These are phyloP conservation scores for Cladochytrium replicatum DNA, from an alignment of 192 early-diverging fungal species.

Conservation along the genomic window DNA sequence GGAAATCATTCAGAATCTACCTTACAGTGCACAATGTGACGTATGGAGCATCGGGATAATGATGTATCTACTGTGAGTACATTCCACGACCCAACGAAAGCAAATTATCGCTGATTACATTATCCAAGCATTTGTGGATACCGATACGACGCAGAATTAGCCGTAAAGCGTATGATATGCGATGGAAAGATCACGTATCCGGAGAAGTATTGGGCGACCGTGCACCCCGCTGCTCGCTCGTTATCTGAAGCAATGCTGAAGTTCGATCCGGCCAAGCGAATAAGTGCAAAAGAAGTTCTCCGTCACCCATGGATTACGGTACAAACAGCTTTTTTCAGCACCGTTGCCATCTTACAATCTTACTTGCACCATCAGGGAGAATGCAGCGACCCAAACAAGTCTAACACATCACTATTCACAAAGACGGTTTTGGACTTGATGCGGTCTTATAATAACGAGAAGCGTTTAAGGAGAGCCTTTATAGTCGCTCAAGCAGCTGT, in stretches of 20 bases:
- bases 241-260: slow-evolving; percentile 28
- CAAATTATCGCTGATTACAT: neutral
- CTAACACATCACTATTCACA: slow-evolving; percentile 3
- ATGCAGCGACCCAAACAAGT: neutral
- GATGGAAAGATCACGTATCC: slow-evolving; percentile 35
- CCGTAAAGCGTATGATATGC: slow-evolving; percentile 27
- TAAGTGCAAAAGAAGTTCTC: slow-evolving; percentile 36
- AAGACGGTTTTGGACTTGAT: slow-evolving; percentile 37
- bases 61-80: slow-evolving; percentile 34
- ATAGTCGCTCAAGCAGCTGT: slow-evolving; percentile 16
- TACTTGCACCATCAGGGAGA: slow-evolving; percentile 3
- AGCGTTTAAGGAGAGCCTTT: slow-evolving; percentile 16
- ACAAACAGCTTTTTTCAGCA: neutral
- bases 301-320: slow-evolving; percentile 40
- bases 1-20: slow-evolving; percentile 37
- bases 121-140: slow-evolving; percentile 32
- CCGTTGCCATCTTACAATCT: neutral
- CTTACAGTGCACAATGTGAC: slow-evolving; percentile 42
- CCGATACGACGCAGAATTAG: slow-evolving; percentile 18
- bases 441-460: slow-evolving; percentile 32
- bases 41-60: slow-evolving; percentile 48
- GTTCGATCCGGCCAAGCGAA: slow-evolving; percentile 40
- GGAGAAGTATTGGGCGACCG: slow-evolving; percentile 19
- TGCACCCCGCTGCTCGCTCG: slow-evolving; percentile 13
- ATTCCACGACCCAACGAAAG: neutral